Evolutionary conservation across 805 yeast genomes (phyloP).

Genomic region (Suhomyces sp.): DNA sequence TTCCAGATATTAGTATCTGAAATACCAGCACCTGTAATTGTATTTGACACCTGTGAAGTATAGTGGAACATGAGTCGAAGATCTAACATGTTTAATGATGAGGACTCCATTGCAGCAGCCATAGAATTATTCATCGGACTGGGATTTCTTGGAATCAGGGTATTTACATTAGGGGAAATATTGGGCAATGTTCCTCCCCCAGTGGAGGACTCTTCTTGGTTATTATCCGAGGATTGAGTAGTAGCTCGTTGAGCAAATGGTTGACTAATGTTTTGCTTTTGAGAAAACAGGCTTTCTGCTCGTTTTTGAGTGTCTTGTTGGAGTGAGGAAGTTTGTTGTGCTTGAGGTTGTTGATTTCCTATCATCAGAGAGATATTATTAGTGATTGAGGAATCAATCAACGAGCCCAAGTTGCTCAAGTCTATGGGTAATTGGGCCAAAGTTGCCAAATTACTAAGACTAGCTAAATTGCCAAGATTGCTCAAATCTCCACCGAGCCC

Average conservation of each 20-base stretch:
- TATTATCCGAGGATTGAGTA: background rate
- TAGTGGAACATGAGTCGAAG: constrained; percentile 84
- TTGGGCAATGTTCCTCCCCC: constrained; percentile 13
- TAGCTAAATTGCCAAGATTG: constrained; percentile 37
- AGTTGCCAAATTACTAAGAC: constrained; percentile 39
- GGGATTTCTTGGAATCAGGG: constrained; percentile 10
- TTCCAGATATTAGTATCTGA: constrained; percentile 86
- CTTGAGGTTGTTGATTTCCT: background rate
- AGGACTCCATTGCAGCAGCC: constrained; percentile 6
- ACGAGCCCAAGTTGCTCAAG: constrained; percentile 34
- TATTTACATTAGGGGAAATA: constrained; percentile 20
- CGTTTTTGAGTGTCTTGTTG: background rate
- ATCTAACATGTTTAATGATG: constrained; percentile 65
- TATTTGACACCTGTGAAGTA: constrained; percentile 77
- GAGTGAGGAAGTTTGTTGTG: background rate
- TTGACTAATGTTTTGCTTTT: constrained; percentile 8
- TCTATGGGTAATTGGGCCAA: constrained; percentile 45
- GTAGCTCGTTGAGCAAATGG: background rate
- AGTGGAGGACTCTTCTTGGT: constrained; percentile 10
- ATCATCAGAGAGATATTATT: constrained; percentile 3
- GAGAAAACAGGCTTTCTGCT: background rate
- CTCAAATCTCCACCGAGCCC: constrained; percentile 36
- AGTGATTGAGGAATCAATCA: constrained; percentile 16
- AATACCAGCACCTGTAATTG: constrained; percentile 89
- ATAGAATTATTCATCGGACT: constrained; percentile 11